A percentile compares a stretch with the other conserved stretches of the same genome.
phyloP scores from a whole-genome alignment of 2,329 filamentous ascomycete genomes.

The Trichoderma koningiopsis region DNA sequence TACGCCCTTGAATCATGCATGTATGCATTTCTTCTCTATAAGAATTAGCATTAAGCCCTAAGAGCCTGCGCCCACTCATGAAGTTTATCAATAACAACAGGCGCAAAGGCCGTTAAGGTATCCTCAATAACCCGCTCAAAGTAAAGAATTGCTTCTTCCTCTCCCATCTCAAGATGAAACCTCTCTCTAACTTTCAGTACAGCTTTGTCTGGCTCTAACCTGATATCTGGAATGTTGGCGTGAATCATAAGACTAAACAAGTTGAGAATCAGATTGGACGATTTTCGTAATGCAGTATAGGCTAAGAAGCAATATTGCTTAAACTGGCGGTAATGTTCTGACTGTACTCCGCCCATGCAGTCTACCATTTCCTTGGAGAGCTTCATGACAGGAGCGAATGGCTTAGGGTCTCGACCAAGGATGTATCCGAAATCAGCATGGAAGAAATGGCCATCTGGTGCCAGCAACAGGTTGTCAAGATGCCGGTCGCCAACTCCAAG shows the following conservation, averaged over 20 bases:
- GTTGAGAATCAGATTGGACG: slow-evolving; percentile 87
- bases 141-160: slow-evolving; percentile 87
- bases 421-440: slow-evolving; percentile 99
- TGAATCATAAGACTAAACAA: slow-evolving; percentile 97
- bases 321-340: slow-evolving; percentile 82
- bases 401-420: slow-evolving; percentile 93
- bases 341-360: slow-evolving; percentile 86
- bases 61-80: slow-evolving; percentile 94
- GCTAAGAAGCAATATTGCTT: slow-evolving; percentile 96
- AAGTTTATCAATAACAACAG: slow-evolving; percentile 90
- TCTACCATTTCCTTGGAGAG: slow-evolving; percentile 98
- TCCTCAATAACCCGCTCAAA: slow-evolving; percentile 91
- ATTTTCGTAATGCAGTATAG: slow-evolving; percentile 88
- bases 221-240: slow-evolving; percentile 94
- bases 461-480: slow-evolving; percentile 89
- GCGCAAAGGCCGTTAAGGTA: slow-evolving; percentile 84
- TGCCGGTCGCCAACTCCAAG: slow-evolving; percentile 95
- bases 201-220: slow-evolving; percentile 87
- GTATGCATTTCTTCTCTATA: not conserved
- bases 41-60: slow-evolving; percentile 59
- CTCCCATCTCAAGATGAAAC: slow-evolving; percentile 86
- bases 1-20: not conserved
- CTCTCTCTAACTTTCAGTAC: slow-evolving; percentile 93
- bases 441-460: slow-evolving; percentile 92
- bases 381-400: slow-evolving; percentile 96